Evolutionary conservation across 2,329 filamentous ascomycete species (phyloP), one percentile per base, ranked within the genome.

Genomic region (Aspergillus ochraceus): DNA sequence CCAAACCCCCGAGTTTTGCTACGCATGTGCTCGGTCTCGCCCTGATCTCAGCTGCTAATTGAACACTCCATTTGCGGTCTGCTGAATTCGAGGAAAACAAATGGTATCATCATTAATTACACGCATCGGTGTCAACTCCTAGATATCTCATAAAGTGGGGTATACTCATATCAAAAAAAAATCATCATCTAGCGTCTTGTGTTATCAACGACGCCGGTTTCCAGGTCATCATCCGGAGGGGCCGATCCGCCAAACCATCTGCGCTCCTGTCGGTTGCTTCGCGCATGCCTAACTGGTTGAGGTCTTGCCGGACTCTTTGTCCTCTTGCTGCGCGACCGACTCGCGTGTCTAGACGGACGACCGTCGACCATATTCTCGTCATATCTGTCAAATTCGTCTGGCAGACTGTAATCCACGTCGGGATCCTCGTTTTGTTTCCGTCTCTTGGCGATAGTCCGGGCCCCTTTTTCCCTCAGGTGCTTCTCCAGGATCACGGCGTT

Each of bases 401-500:
- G 71, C 52, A 79, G 61, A 60, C 75, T 78, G 49, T 72, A 68
- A 62, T 79, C 76, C 32, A 71, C 59, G 12, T 64, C 64, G 39
- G 42, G 22, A 14, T 60, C 60, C 24, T 65, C 66, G 11, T 72
- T 66, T 49, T 65, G 64, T 51, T 63, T 69, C 30, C 54, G 61
- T 51, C 66, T 64, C 24, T 67, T 71, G 45, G 68, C 64, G 50
- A 73, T 56, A n/a, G 68, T 62, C 58, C 74, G 74, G 26, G 70
- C 68, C 26, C 74, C 76, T 59, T 78, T 77, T 54, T 78, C 70
- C 30, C 76, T 73, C 55, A 82, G 65, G 60, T 80, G 69, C 49
- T 75, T 74, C 53, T 82, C 80, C 10, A 82, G 69, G 49, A 80
- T 64, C 19, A 80, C 66, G 4, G 78, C 79, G 63, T 81, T 82